Evolutionary conservation across 495 filamentous ascomycete species (phyloP).

Genomic region (Xylaria cubensis): DNA sequence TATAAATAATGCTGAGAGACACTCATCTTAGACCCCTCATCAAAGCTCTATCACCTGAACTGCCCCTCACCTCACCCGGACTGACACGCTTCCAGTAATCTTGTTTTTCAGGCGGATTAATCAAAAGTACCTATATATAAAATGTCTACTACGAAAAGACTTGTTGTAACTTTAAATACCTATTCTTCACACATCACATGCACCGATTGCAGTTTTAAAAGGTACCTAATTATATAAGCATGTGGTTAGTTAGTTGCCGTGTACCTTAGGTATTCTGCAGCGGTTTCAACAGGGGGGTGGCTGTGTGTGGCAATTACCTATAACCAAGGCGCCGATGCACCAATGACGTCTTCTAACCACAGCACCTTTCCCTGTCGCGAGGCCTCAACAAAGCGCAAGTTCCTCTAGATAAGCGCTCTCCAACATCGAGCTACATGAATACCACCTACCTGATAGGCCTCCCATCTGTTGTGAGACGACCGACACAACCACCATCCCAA

Average conservation of each 20-base stretch:
- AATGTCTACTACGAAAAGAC: not conserved
- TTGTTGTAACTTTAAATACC: not conserved
- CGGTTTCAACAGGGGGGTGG: not conserved
- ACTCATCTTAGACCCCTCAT: slow-evolving; percentile 10
- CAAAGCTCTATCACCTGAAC: slow-evolving; percentile 11
- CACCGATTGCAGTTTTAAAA: not conserved
- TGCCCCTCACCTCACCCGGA: slow-evolving; percentile 6
- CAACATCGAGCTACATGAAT: slow-evolving; percentile 3
- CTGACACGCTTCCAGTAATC: not conserved
- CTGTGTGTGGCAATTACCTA: not conserved
- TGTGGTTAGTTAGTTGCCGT: not conserved
- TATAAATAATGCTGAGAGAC: slow-evolving; percentile 4
- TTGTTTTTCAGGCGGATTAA: not conserved
- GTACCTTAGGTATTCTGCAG: too few relatives aligned
- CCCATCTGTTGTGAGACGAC: not conserved
- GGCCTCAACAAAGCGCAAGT: not conserved
- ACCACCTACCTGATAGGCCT: not conserved
- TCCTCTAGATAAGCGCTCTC: slow-evolving; percentile 15
- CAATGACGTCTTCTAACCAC: slow-evolving; percentile 11
- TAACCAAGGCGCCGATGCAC: not conserved
- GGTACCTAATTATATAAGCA: not conserved
- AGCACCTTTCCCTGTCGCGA: not conserved
- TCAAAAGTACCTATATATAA: not conserved
- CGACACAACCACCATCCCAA: not conserved
- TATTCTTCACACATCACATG: not conserved